A percentile compares a stretch with the other conserved stretches of the same genome.
phyloP scores from a whole-genome alignment of 345 rosid species.

The Anacardium occidentale region DNA sequence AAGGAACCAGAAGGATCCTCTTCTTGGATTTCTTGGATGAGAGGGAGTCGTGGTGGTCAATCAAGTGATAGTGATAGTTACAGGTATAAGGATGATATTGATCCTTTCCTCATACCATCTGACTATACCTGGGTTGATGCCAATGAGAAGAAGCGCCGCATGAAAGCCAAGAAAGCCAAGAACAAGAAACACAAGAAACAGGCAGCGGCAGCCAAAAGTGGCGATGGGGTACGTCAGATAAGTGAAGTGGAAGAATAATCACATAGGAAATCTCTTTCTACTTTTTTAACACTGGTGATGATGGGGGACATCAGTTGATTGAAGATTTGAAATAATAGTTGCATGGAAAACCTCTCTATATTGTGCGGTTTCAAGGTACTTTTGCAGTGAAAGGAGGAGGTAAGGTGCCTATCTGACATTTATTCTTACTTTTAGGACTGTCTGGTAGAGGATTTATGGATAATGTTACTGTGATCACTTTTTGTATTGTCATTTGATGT shows the following conservation, averaged over 20 bases:
- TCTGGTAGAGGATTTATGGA: constrained; percentile 26
- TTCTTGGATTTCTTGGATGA: constrained; percentile 99
- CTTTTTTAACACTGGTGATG: neutral
- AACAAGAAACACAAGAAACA: constrained; percentile 72
- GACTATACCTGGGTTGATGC: constrained; percentile 92
- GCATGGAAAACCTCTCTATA: too few relatives aligned
- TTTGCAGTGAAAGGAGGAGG: constrained; percentile 24
- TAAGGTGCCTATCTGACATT: constrained; percentile 31
- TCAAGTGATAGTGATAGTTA: constrained; percentile 72
- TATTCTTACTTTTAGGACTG: constrained; percentile 16
- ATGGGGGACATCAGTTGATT: too few relatives aligned
- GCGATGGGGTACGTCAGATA: constrained; percentile 39
- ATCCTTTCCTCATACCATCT: constrained; percentile 80
- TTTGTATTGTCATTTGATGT: constrained; percentile 42
- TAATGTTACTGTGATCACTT: constrained; percentile 28
- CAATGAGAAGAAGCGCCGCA: constrained; percentile 86
- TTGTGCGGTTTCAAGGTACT: neutral
- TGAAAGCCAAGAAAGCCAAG: constrained; percentile 91
- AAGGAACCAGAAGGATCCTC: constrained; percentile 65
- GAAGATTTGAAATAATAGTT: too few relatives aligned
- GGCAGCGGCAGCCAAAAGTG: constrained; percentile 42
- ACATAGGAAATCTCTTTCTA: neutral
- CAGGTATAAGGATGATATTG: constrained; percentile 69
- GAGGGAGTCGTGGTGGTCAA: constrained; percentile 72
- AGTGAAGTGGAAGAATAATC: constrained; percentile 50